Evolutionary conservation across 2,329 filamentous ascomycete species (phyloP).

Genomic region (Thyridium curvatum): DNA sequence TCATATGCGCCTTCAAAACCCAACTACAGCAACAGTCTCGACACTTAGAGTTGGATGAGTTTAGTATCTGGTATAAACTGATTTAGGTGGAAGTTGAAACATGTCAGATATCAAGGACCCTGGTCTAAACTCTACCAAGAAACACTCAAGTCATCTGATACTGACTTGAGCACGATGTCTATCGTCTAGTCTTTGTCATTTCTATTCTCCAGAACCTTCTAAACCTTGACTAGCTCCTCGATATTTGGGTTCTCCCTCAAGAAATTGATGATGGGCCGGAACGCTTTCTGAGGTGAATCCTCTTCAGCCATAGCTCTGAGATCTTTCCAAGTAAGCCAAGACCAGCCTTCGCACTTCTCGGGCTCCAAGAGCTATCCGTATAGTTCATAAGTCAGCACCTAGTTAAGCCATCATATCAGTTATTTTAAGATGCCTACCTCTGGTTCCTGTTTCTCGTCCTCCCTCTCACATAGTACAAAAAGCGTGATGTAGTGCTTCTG

Average conservation of each 20-base stretch:
- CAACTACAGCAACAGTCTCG: too few relatives aligned
- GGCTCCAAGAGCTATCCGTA: slow-evolving; percentile 36
- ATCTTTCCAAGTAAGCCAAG: slow-evolving; percentile 39
- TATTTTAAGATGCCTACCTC: slow-evolving; percentile 30
- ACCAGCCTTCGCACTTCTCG: slow-evolving; percentile 44
- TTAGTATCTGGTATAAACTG: too few relatives aligned
- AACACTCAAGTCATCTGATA: too few relatives aligned
- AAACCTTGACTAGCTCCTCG: slow-evolving; percentile 3
- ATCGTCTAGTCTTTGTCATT: too few relatives aligned
- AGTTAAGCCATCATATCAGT: not conserved
- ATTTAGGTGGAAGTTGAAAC: too few relatives aligned
- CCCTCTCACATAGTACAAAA: slow-evolving; percentile 52
- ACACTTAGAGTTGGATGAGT: too few relatives aligned
- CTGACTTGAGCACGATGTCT: too few relatives aligned
- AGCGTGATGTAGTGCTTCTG: slow-evolving; percentile 70
- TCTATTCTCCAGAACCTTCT: too few relatives aligned
- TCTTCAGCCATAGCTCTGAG: slow-evolving; percentile 24
- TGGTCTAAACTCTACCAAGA: too few relatives aligned
- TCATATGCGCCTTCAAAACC: too few relatives aligned
- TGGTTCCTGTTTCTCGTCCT: slow-evolving; percentile 40
- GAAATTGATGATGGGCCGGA: slow-evolving; percentile 31
- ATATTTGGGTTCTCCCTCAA: slow-evolving; percentile 17
- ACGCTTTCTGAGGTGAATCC: slow-evolving; percentile 23
- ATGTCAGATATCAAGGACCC: too few relatives aligned
- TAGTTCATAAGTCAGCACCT: slow-evolving; percentile 2